Conservation (phyloP, 1,284 basidiomycete species). For the Puccinia novopanici region DNA sequence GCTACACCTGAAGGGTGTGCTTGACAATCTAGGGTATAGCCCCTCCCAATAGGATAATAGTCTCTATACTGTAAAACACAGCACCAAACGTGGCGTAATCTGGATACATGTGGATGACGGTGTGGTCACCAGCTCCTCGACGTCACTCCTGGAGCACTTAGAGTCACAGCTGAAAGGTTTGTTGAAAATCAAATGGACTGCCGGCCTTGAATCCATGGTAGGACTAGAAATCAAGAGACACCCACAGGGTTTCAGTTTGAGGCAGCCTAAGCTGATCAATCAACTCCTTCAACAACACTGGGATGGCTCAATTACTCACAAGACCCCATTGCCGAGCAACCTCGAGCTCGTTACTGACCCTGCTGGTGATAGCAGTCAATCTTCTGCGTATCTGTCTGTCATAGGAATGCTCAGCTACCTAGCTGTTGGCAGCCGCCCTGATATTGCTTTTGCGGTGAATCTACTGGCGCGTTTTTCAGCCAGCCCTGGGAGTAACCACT, state of each 20-base stretch:
- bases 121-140: background rate
- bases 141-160: background rate
- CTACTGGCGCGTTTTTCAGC: too few relatives aligned
- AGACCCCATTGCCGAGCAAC: background rate
- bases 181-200: background rate
- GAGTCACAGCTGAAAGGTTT: background rate
- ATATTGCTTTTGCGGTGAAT: too few relatives aligned
- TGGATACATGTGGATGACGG: slow-evolving; percentile 30
- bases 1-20: background rate
- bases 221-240: background rate
- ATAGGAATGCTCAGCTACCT: too few relatives aligned
- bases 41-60: background rate
- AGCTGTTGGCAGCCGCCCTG: too few relatives aligned
- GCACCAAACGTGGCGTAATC: too few relatives aligned
- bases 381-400: background rate
- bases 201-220: background rate
- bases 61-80: background rate
- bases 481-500: too few relatives aligned
- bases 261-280: background rate
- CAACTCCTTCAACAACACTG: background rate
- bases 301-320: background rate
- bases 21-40: background rate
- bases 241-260: background rate
- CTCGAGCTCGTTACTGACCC: background rate
- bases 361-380: background rate